Conservation (phyloP, 768 basidiomycete genomes). For the Melanogaster broomeanus region DNA sequence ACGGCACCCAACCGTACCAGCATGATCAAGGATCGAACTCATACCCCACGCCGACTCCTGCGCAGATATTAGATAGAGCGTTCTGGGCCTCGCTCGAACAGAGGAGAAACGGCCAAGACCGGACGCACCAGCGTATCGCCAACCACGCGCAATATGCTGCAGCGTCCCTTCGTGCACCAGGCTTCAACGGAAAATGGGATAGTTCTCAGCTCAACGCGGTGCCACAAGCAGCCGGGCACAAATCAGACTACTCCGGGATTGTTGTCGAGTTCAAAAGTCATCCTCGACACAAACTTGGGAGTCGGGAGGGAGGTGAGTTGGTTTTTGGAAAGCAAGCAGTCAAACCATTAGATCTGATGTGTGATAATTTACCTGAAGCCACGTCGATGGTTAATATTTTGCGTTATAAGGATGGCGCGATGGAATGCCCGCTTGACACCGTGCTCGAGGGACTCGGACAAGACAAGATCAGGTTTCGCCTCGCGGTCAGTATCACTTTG, state of each 20-base stretch:
- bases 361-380: neutral
- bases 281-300: neutral
- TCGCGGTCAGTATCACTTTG: neutral
- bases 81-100: neutral
- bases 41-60: neutral
- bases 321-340: too few relatives aligned
- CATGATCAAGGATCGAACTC: neutral
- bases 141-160: neutral
- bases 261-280: constrained; percentile 5
- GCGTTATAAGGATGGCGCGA: neutral
- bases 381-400: neutral
- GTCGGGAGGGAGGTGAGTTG: constrained; percentile 3
- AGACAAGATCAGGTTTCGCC: neutral
- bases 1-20: neutral
- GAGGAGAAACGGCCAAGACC: neutral
- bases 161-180: neutral
- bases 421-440: constrained; percentile 1
- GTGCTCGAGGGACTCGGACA: neutral
- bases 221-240: neutral
- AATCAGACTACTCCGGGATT: neutral
- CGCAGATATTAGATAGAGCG: too few relatives aligned
- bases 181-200: constrained; percentile 1
- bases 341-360: too few relatives aligned
- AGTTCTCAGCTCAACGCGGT: neutral
- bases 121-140: neutral